Evolutionary conservation across 257 asterid species (phyloP).

Genomic region (Penstemon eatonii): DNA sequence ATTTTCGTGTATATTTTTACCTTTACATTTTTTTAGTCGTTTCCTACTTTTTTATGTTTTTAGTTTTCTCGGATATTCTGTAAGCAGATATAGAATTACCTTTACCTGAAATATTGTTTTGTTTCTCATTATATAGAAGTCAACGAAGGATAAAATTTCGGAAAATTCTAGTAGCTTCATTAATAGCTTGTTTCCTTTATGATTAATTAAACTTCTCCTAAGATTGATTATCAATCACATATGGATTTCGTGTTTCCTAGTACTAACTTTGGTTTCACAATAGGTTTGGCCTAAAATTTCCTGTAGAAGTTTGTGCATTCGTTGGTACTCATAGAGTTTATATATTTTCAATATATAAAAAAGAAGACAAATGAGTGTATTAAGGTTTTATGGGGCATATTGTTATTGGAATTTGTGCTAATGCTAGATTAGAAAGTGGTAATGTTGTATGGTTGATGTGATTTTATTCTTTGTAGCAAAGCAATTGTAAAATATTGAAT

Average conservation of each 20-base stretch:
- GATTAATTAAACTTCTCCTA: too few species aligned
- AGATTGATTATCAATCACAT: too few species aligned
- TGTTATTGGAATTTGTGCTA: neutral
- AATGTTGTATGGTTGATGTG: neutral
- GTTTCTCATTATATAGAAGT: too few species aligned
- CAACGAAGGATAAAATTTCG: too few species aligned
- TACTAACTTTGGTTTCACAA: too few species aligned
- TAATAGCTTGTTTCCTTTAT: too few species aligned
- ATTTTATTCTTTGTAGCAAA: conserved; percentile 17
- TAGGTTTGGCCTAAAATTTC: too few species aligned
- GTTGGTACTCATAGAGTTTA: neutral
- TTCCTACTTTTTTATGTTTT: too few species aligned
- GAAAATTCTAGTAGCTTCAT: too few species aligned
- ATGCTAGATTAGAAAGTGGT: neutral
- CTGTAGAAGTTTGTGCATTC: conserved; percentile 1
- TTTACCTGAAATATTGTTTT: too few species aligned
- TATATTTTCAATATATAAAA: neutral
- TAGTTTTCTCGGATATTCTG: neutral
- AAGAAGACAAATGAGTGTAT: neutral
- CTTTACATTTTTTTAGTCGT: neutral
- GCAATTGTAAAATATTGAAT: conserved; percentile 6
- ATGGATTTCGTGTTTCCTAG: too few species aligned
- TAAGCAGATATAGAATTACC: too few species aligned
- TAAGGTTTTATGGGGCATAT: neutral
- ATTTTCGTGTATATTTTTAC: conserved; percentile 5